Evolutionary conservation across 176 grass and related monocot species (phyloP).

Genomic region (Saccharum officinarum): DNA sequence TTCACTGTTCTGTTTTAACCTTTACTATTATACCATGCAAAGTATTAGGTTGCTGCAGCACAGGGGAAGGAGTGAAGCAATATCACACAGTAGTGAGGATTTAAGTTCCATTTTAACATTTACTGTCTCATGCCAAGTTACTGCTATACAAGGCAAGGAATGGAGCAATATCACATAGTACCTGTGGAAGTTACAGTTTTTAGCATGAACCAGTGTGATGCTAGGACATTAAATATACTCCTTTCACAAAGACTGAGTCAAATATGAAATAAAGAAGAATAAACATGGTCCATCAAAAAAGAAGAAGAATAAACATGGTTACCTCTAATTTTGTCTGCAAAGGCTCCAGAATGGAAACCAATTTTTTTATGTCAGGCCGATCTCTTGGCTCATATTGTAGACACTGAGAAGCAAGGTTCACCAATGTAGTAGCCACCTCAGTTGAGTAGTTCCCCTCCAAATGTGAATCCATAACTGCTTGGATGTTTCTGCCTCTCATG

Average conservation of each 20-base stretch:
- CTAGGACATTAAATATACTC: not conserved
- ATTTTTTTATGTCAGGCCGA: constrained; percentile 69
- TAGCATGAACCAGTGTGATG: not conserved
- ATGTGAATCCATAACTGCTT: constrained; percentile 88
- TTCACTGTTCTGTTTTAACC: not conserved
- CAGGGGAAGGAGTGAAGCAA: not conserved
- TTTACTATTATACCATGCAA: not conserved
- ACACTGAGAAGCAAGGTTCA: constrained; percentile 83
- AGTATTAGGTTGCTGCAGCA: not conserved
- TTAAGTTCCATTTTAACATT: not conserved
- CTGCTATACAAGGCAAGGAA: not conserved
- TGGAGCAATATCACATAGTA: not conserved
- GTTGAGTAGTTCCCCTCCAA: constrained; percentile 89
- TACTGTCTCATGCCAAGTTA: not conserved
- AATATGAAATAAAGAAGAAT: constrained; percentile 10
- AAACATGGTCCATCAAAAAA: not conserved
- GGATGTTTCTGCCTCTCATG: constrained; percentile 77
- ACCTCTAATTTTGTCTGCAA: constrained; percentile 84
- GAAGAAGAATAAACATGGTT: constrained; percentile 17
- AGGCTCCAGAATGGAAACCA: constrained; percentile 68
- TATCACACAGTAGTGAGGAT: not conserved
- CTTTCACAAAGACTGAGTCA: constrained; percentile 5
- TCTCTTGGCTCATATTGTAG: constrained; percentile 90
- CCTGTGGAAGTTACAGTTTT: not conserved
- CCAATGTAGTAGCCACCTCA: constrained; percentile 80